Percentiles rank a stretch among this genome's conserved stretches.
Evolutionary conservation across 2,329 filamentous ascomycete species (phyloP).

Genomic region (Aspergillus luchuensis): DNA sequence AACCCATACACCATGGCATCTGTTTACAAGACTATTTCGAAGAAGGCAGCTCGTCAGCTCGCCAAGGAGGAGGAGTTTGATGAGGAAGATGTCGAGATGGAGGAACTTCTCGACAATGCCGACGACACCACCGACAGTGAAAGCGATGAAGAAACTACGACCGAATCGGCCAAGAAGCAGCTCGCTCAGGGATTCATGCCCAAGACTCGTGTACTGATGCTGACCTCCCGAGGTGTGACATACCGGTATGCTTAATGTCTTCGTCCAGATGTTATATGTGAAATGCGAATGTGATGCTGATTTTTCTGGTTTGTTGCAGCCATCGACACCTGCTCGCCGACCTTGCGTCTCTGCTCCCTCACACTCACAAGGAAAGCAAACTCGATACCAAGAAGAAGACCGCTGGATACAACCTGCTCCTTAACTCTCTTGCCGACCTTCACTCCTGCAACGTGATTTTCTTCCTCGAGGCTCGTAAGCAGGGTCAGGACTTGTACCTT

Average conservation of each 20-base stretch:
- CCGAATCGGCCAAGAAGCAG: constrained; percentile 35
- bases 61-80: constrained; percentile 56
- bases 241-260: constrained; percentile 62
- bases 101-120: constrained; percentile 38
- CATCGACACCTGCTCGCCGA: constrained; percentile 93
- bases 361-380: constrained; percentile 92
- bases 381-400: constrained; percentile 86
- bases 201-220: constrained; percentile 72
- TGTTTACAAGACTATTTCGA: constrained; percentile 74
- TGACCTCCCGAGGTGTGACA: constrained; percentile 90
- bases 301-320: constrained; percentile 49
- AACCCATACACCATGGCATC: constrained; percentile 60
- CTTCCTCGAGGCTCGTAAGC: constrained; percentile 92
- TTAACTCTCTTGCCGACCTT: constrained; percentile 75
- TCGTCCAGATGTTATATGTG: background rate
- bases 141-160: constrained; percentile 36
- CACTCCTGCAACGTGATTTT: constrained; percentile 95
- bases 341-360: constrained; percentile 82
- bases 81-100: constrained; percentile 43
- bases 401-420: constrained; percentile 64
- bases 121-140: constrained; percentile 44
- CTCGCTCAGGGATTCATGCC: constrained; percentile 42
- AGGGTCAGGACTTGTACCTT: constrained; percentile 85
- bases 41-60: constrained; percentile 50
- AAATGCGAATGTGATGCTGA: background rate